These are phyloP conservation scores for Basipetospora sp. DNA, from an alignment of 2,329 filamentous ascomycete genomes.

Conservation along the genomic window DNA sequence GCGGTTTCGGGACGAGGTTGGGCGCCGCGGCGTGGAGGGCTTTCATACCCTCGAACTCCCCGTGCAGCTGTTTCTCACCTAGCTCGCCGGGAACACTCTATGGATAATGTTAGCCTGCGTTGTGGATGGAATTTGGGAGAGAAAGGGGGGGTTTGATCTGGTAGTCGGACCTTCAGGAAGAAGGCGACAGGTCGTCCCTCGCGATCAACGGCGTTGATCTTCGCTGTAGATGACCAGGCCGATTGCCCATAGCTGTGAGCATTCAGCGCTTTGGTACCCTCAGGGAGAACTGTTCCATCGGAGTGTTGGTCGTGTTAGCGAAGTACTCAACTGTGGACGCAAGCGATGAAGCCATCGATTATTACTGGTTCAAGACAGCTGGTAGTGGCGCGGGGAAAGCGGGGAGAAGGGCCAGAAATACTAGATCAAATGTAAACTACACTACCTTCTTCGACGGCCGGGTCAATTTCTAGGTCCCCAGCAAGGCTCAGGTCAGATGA, in stretches of 20 bases:
- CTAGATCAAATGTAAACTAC: too few species aligned
- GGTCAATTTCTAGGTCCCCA: neutral
- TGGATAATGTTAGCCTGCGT: neutral
- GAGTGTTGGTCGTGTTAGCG: neutral
- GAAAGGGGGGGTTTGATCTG: neutral
- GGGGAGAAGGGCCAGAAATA: too few species aligned
- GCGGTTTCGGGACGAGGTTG: slow-evolving; percentile 16
- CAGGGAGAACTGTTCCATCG: neutral
- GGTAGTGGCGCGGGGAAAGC: too few species aligned
- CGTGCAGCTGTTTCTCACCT: slow-evolving; percentile 11
- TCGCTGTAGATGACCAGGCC: slow-evolving; percentile 16
- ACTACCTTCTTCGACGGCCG: neutral
- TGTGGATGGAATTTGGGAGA: too few species aligned
- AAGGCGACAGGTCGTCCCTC: slow-evolving; percentile 12
- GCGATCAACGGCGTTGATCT: slow-evolving; percentile 10
- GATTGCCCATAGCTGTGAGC: slow-evolving; percentile 12
- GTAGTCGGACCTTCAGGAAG: slow-evolving; percentile 13
- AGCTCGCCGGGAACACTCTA: slow-evolving; percentile 9
- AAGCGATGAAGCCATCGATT: too few species aligned
- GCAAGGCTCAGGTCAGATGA: neutral
- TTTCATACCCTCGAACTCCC: slow-evolving; percentile 18
- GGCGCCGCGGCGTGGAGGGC: slow-evolving; percentile 15
- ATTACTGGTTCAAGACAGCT: neutral
- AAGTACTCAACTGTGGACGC: neutral
- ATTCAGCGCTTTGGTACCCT: neutral